A percentile compares a stretch with the other conserved stretches of the same genome.
These are phyloP conservation scores for Aspergillus campestris DNA, from an alignment of 495 filamentous ascomycete species.

Conservation along the genomic window DNA sequence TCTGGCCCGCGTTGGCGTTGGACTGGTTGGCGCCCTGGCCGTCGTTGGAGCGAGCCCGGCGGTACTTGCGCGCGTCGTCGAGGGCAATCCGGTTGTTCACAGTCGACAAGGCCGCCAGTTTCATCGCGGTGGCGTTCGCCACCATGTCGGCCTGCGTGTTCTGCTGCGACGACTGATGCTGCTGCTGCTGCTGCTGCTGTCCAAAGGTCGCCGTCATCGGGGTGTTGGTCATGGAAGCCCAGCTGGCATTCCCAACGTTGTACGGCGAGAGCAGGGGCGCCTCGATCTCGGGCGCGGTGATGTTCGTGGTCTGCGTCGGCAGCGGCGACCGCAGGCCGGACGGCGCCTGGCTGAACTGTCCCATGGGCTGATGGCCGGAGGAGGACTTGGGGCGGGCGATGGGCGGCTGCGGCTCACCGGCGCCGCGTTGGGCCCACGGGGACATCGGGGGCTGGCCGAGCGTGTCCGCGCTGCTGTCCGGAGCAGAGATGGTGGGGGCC, in stretches of 20 bases:
- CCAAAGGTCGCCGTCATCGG: conserved; percentile 87
- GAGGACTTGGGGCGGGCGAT: conserved; percentile 81
- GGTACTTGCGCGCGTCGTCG: conserved; percentile 91
- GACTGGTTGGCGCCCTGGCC: conserved; percentile 48
- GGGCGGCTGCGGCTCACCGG: conserved; percentile 45
- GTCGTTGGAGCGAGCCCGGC: conserved; percentile 83
- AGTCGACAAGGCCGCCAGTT: conserved; percentile 89
- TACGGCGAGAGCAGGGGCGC: conserved; percentile 88
- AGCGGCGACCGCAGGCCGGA: conserved; percentile 77
- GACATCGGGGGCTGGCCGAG: conserved; percentile 57
- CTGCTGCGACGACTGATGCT: conserved; percentile 25
- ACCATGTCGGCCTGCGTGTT: conserved; percentile 90
- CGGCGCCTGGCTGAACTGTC: conserved; percentile 85
- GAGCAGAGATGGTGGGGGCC: conserved; percentile 69
- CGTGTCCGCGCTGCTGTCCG: conserved; percentile 45
- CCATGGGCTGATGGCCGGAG: conserved; percentile 85
- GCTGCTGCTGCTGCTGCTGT: conserved; percentile 33
- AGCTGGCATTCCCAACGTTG: conserved; percentile 74
- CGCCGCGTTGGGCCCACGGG: conserved; percentile 60
- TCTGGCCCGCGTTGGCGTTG: conserved; percentile 16
- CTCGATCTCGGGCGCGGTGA: conserved; percentile 70
- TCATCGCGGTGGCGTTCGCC: conserved; percentile 98
- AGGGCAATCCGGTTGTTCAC: conserved; percentile 97
- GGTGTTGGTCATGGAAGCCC: conserved; percentile 98
- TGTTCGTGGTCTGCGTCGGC: conserved; percentile 69